Conservation (phyloP, 2,329 filamentous ascomycete genomes). For the Penicillium sp. region DNA sequence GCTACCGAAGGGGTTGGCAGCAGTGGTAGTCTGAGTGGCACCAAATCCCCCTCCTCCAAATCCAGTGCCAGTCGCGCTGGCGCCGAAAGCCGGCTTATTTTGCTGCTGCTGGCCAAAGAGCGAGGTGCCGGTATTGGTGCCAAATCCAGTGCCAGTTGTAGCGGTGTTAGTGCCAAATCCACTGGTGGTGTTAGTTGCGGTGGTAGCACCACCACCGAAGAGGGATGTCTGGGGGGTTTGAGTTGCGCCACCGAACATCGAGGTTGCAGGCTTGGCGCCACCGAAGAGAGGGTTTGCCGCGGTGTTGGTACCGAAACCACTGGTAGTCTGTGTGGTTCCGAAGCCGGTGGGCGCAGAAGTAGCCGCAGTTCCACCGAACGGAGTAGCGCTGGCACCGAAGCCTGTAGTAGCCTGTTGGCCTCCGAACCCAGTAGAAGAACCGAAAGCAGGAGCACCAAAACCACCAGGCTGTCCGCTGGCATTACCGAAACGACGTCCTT, state of each 20-base stretch:
- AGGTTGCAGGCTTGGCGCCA: conserved; percentile 49
- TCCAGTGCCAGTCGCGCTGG: conserved; percentile 40
- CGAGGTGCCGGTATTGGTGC: conserved; percentile 37
- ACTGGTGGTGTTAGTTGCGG: conserved; percentile 36
- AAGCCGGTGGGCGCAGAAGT: conserved; percentile 51
- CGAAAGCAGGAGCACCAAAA: conserved; percentile 74
- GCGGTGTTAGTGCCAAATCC: conserved; percentile 32
- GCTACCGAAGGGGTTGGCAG: conserved; percentile 49
- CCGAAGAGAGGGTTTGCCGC: conserved; percentile 51
- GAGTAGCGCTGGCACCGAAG: conserved; percentile 53
- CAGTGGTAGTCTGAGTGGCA: conserved; percentile 42
- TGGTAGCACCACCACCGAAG: conserved; percentile 48
- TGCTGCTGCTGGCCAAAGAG: conserved; percentile 50
- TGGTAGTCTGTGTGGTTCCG: conserved; percentile 50
- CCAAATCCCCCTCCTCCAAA: conserved; percentile 45
- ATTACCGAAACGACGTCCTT: conserved; percentile 84
- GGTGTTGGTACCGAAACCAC: conserved; percentile 44
- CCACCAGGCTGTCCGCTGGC: conserved; percentile 78
- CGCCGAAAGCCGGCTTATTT: conserved; percentile 47
- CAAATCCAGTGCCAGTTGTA: conserved; percentile 39
- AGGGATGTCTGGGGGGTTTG: conserved; percentile 43
- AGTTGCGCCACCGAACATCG: conserved; percentile 44
- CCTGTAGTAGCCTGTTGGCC: conserved; percentile 45
- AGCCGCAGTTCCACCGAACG: conserved; percentile 42
- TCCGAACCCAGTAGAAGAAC: conserved; percentile 52